phyloP scores from a whole-genome alignment of 352 stramenopile species.

The Pythium biforme region DNA sequence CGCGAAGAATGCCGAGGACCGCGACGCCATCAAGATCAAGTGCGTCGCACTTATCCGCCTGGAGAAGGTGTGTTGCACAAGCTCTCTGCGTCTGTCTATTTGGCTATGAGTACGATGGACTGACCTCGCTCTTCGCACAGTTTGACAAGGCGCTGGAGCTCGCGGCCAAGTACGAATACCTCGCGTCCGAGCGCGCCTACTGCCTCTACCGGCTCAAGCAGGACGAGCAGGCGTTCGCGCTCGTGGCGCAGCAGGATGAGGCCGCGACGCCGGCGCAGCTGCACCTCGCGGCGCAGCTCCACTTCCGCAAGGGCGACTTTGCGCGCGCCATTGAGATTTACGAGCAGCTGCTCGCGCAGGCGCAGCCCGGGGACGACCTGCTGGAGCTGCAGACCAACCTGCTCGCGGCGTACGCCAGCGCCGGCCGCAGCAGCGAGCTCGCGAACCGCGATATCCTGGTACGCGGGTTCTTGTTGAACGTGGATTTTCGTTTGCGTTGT shows the following conservation, averaged over 20 bases:
- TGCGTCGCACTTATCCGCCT: constrained; percentile 77
- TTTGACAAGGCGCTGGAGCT: constrained; percentile 86
- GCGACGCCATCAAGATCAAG: constrained; percentile 81
- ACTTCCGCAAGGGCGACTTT: constrained; percentile 69
- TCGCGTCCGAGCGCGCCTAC: constrained; percentile 69
- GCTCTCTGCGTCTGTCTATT: too few species aligned
- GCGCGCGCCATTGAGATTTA: constrained; percentile 72
- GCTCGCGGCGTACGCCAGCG: constrained; percentile 69
- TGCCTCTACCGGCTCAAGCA: constrained; percentile 82
- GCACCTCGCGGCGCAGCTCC: constrained; percentile 72
- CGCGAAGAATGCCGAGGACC: constrained; percentile 65
- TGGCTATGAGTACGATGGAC: neutral
- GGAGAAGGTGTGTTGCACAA: constrained; percentile 53
- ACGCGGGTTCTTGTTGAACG: constrained; percentile 1
- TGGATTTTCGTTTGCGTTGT: constrained; percentile 7
- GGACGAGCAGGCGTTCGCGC: constrained; percentile 58
- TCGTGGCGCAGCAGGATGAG: constrained; percentile 37
- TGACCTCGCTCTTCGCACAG: constrained; percentile 22
- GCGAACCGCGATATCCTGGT: constrained; percentile 51
- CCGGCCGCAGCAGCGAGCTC: constrained; percentile 53
- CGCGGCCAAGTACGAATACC: constrained; percentile 62
- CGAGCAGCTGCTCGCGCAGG: constrained; percentile 54
- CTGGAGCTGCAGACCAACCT: constrained; percentile 81
- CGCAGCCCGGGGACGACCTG: constrained; percentile 58
- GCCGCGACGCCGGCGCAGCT: constrained; percentile 31